phyloP scores from a whole-genome alignment of 257 asterid genomes.

The Euphrasia confusa region DNA sequence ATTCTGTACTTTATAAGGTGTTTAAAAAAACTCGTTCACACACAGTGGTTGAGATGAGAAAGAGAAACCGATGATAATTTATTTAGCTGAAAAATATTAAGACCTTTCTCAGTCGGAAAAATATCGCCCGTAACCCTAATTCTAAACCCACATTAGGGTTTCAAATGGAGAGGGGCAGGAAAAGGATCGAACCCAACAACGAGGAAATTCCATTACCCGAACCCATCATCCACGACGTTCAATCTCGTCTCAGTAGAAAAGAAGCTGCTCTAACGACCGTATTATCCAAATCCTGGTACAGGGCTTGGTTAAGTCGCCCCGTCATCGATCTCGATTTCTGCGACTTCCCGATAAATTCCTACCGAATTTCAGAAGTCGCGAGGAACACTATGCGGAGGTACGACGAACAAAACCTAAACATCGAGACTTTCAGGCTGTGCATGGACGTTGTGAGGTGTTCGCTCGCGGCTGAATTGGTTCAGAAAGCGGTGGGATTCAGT shows the following conservation, averaged over 20 bases:
- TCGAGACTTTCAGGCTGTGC: neutral
- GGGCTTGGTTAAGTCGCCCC: neutral
- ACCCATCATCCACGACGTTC: neutral
- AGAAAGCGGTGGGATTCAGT: neutral
- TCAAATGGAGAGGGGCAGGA: neutral
- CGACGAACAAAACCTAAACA: neutral
- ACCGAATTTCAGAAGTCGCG: neutral
- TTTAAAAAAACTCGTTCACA: too few relatives aligned
- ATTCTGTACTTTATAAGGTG: too few relatives aligned
- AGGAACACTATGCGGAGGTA: neutral
- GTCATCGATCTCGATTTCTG: neutral
- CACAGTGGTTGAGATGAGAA: too few relatives aligned
- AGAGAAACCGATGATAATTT: too few relatives aligned
- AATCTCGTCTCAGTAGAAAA: neutral
- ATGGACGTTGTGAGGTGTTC: neutral
- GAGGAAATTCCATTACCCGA: neutral
- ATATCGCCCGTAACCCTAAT: too few relatives aligned
- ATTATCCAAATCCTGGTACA: neutral
- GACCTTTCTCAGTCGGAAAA: too few relatives aligned
- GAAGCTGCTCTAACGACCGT: neutral
- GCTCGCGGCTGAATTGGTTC: neutral
- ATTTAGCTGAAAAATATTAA: too few relatives aligned
- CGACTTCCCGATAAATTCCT: neutral
- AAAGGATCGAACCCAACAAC: neutral
- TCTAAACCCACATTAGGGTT: neutral